A percentile compares a stretch with the other conserved stretches of the same genome.
phyloP scores from a whole-genome alignment of 169 alveolate species.

The Cryptosporidium xiaoi region DNA sequence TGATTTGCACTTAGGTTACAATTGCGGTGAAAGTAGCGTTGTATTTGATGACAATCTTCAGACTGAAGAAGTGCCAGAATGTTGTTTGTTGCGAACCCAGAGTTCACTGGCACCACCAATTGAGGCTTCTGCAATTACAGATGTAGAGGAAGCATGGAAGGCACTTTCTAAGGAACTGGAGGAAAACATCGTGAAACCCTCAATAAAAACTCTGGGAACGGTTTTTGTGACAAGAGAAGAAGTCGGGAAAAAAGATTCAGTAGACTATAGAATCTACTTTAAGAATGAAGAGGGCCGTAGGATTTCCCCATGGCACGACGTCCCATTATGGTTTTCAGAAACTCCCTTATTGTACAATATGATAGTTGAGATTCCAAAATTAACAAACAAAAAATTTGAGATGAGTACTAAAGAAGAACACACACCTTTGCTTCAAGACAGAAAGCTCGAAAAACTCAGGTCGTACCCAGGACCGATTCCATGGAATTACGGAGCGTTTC shows the following conservation, averaged over 20 bases:
- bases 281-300: slow-evolving; percentile 70
- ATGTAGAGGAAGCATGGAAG: slow-evolving; percentile 70
- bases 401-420: slow-evolving; percentile 76
- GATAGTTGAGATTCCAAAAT: slow-evolving; percentile 83
- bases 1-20: slow-evolving; percentile 3
- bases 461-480: slow-evolving; percentile 85
- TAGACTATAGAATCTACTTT: slow-evolving; percentile 49
- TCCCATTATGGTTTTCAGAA: slow-evolving; percentile 74
- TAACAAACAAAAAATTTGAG: slow-evolving; percentile 82
- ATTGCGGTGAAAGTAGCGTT: slow-evolving; percentile 18
- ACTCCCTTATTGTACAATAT: slow-evolving; percentile 73
- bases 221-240: slow-evolving; percentile 62
- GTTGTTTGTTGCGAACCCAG: slow-evolving; percentile 36
- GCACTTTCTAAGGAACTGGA: slow-evolving; percentile 59
- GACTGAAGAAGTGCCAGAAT: slow-evolving; percentile 42
- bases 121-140: slow-evolving; percentile 58
- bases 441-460: slow-evolving; percentile 79
- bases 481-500: slow-evolving; percentile 93
- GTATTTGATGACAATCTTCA: slow-evolving; percentile 22
- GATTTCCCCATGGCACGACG: slow-evolving; percentile 76
- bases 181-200: slow-evolving; percentile 1
- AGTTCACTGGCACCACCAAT: slow-evolving; percentile 73
- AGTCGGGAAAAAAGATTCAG: slow-evolving; percentile 67
- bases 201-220: slow-evolving; percentile 49
- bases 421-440: slow-evolving; percentile 82